Evolutionary conservation across 2,329 filamentous ascomycete species (phyloP), one percentile per base, ranked within the genome.

Genomic region (Alternaria triticimaculans): DNA sequence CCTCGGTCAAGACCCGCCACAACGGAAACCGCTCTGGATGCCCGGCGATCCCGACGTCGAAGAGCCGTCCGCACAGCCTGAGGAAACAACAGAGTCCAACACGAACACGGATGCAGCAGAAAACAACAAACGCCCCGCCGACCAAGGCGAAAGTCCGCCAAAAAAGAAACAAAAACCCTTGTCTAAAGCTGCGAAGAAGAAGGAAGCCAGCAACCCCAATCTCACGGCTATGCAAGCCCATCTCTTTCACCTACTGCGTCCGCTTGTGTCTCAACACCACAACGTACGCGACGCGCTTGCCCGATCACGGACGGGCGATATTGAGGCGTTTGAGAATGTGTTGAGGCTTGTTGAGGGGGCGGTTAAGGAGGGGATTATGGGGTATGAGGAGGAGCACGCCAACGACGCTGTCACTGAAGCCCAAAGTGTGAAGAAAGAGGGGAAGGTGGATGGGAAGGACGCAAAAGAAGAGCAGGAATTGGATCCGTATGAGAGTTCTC

Each of bases 211-310:
- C 4, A 85, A 86, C 23, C 84, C 87, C 4, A 98, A 96, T 78
- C 84, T 97, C 51, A 85, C 87, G 11, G 89, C 89, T 33, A 92
- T 97, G 86, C 94, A 98, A 80, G 89, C 93, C 1, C 96, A 99
- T 80, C 87, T 97, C 46, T 99, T 99, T 84, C 92, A 97, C 78
- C 87, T 99, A 25, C 87, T 98, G 21, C 88, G 95, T 15, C 90
- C 95, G 30, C 87, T 98, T 23, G 89, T 99, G 33, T 85, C 89
- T 3, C 87, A 86, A 65, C 92, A 97, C 80, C 94, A 92, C 23
- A 87, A 96, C 69, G 89, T 98, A 30, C 88, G 96, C 30, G 93
- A 98, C 76, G 88, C 90, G n/a, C 86, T 99, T 3, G 94, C 93
- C 0, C 85, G 85, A 64, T 87, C 86, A 15, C 83, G 86, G 20